Evolutionary conservation across 169 alveolate species (phyloP).

Genomic region (Cryptosporidium bovis): DNA sequence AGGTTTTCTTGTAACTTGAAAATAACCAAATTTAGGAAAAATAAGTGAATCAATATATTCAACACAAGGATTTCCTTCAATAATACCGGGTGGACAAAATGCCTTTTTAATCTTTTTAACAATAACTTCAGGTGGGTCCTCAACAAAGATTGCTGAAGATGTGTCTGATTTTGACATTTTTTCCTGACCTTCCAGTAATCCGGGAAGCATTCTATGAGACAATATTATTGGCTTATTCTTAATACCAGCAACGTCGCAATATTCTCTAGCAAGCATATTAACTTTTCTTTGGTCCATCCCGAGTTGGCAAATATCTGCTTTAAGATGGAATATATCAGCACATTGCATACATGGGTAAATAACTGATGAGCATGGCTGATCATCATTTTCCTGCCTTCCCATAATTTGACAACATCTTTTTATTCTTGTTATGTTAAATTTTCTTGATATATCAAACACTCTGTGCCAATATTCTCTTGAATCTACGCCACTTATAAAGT

Average conservation of each 20-base stretch:
- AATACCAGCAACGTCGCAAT: constrained; percentile 87
- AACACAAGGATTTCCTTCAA: constrained; percentile 94
- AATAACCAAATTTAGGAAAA: constrained; percentile 81
- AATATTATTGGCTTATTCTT: constrained; percentile 91
- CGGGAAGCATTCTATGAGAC: constrained; percentile 96
- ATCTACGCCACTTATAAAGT: constrained; percentile 92
- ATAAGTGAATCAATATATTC: constrained; percentile 90
- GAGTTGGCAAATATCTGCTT: constrained; percentile 98
- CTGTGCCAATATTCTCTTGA: constrained; percentile 96
- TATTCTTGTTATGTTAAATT: constrained; percentile 91
- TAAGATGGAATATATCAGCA: constrained; percentile 96
- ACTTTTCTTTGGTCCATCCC: constrained; percentile 99
- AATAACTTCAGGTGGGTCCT: constrained; percentile 91
- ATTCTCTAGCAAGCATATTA: constrained; percentile 98
- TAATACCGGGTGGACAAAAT: constrained; percentile 92
- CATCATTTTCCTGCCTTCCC: constrained; percentile 98
- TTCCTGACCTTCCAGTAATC: constrained; percentile 96
- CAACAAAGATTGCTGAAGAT: constrained; percentile 98
- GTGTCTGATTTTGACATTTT: constrained; percentile 96
- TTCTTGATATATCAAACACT: constrained; percentile 95
- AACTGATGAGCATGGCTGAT: constrained; percentile 91
- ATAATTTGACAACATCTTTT: constrained; percentile 97
- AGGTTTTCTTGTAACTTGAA: constrained; percentile 62
- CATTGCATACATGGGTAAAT: constrained; percentile 96
- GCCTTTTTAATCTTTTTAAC: constrained; percentile 94